These are phyloP conservation scores for Penicillium crystallinum DNA, from an alignment of 495 filamentous ascomycete species.

Conservation along the genomic window DNA sequence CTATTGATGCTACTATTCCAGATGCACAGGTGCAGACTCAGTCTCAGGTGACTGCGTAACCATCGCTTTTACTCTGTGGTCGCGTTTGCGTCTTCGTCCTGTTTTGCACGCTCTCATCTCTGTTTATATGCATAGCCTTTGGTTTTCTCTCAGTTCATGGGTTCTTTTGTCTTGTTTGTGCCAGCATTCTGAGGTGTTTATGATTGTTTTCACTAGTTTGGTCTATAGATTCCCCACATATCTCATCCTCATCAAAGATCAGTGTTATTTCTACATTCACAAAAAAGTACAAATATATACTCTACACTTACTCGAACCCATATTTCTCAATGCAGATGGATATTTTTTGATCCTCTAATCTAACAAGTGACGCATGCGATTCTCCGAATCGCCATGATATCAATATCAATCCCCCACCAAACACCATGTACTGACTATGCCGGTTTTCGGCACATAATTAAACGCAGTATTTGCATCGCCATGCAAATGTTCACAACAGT, in stretches of 20 bases:
- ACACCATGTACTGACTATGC: slow-evolving; percentile 6
- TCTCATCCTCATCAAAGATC: neutral
- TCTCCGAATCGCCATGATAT: slow-evolving; percentile 1
- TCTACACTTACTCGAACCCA: too few species aligned
- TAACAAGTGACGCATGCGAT: neutral
- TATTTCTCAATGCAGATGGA: neutral
- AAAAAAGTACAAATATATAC: neutral
- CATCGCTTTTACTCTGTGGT: neutral
- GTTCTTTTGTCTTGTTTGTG: slow-evolving; percentile 6
- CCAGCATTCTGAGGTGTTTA: slow-evolving; percentile 9
- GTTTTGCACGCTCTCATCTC: slow-evolving; percentile 1
- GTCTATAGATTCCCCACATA: slow-evolving; percentile 2
- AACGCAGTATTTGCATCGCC: neutral
- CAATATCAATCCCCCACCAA: neutral
- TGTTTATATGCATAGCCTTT: slow-evolving; percentile 21
- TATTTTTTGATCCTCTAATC: slow-evolving; percentile 2
- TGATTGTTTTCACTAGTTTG: neutral
- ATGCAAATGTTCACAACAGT: neutral
- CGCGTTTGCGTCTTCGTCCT: neutral
- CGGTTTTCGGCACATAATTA: neutral
- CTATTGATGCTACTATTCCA: slow-evolving; percentile 19
- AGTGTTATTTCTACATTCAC: neutral
- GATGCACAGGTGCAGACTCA: slow-evolving; percentile 18
- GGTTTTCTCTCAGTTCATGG: slow-evolving; percentile 2
- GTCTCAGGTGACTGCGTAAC: slow-evolving; percentile 24